Evolutionary conservation across 768 basidiomycete species (phyloP), one percentile per base, ranked within the genome.

Genomic region (Amyloporia xantha): DNA sequence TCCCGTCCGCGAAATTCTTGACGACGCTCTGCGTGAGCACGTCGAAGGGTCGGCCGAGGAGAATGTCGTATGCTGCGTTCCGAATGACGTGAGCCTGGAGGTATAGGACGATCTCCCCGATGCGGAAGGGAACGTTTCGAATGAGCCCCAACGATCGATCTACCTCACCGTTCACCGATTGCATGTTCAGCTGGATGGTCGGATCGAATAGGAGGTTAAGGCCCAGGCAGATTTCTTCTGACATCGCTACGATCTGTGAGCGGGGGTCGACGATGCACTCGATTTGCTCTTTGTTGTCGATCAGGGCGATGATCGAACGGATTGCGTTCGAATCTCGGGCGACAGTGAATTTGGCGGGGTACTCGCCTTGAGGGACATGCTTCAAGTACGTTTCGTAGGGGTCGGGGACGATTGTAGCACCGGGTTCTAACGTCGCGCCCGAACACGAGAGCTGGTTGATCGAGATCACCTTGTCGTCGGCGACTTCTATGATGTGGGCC

Each of bases 171-270:
- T 57, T 57, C 15, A 54, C 51, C 21, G 36, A 50, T 26, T 53
- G 51, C 53, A 58, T 54, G 5, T 47, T n/a, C 1, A 58, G 41
- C 4, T 30, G 11, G 36, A 55, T n/a, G 10, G 15, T 20, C 0
- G 51, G 56, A 43, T 58, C 49, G 46, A 43, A 55, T 2, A 45
- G 40, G 23, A 59, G 48, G 5, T 50, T 52, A 15, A 33, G 30
- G 30, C 30, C 30, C 9, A 33, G 30, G 53, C 50, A 26, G 38
- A 49, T 25, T 50, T 21, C 51, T 28, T 61, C 58, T 0, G 59
- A 59, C 58, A 63, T 62, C 0, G 56, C 44, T n/a, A 59, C 25
- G 20, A 63, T 57, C 5, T 57, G 48, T 2, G 53, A 59, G 9
- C 61, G 57, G 17, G 43, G 53, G 42, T 62, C 61, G 25, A 55